Percentiles rank a stretch among this genome's conserved stretches.
Evolutionary conservation across 805 yeast genomes (phyloP).

Genomic region (Komagataella ulmi): DNA sequence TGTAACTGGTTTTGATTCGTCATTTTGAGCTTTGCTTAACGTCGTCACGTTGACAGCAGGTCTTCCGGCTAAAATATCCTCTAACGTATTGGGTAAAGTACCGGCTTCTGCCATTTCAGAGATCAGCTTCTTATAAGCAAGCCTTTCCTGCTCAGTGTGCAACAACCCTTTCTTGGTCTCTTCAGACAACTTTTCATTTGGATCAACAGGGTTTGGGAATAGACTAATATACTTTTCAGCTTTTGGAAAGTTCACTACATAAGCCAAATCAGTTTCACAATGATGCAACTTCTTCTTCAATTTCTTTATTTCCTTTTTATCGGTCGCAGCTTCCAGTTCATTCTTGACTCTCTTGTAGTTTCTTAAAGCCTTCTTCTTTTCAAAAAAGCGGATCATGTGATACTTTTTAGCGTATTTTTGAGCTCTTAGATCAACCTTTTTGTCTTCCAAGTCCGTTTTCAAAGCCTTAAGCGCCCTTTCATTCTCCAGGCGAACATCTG

Average conservation of each 20-base stretch:
- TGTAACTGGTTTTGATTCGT: neutral
- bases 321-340: slow-evolving; percentile 20
- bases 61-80: slow-evolving; percentile 20
- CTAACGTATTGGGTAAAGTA: slow-evolving; percentile 33
- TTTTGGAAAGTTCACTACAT: slow-evolving; percentile 66
- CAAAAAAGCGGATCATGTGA: slow-evolving; percentile 90
- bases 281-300: slow-evolving; percentile 37
- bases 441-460: slow-evolving; percentile 28
- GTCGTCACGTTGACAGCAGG: neutral
- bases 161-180: slow-evolving; percentile 16
- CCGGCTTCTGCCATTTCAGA: slow-evolving; percentile 32
- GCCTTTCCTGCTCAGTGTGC: slow-evolving; percentile 23
- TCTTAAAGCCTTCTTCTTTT: slow-evolving; percentile 72
- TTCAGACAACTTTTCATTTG: neutral
- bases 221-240: slow-evolving; percentile 69
- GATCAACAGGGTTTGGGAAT: slow-evolving; percentile 36
- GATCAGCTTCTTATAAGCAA: slow-evolving; percentile 32
- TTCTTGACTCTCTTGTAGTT: slow-evolving; percentile 41
- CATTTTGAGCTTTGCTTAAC: neutral
- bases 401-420: slow-evolving; percentile 49
- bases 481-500: slow-evolving; percentile 36
- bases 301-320: slow-evolving; percentile 18
- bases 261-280: slow-evolving; percentile 58
- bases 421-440: slow-evolving; percentile 24
- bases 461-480: slow-evolving; percentile 32